Conservation (phyloP, 2,329 filamentous ascomycete species). For the Ceratocystis colombiana region DNA sequence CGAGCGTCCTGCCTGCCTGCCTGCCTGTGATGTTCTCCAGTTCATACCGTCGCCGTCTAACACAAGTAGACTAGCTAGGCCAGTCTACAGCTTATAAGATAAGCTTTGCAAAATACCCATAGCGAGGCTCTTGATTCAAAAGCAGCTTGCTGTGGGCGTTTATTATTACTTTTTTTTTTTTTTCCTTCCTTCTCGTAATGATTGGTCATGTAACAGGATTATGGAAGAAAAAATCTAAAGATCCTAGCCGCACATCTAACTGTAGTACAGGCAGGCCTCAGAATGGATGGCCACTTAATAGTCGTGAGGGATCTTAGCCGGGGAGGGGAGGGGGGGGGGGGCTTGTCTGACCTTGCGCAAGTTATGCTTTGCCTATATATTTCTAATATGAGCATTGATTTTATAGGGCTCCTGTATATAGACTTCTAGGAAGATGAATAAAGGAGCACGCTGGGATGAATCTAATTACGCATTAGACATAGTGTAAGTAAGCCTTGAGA, state of each 20-base stretch:
- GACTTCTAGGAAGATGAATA: too few species aligned
- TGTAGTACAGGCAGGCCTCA: neutral
- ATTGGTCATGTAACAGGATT: neutral
- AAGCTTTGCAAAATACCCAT: too few species aligned
- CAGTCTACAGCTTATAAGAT: too few species aligned
- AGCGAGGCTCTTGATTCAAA: too few species aligned
- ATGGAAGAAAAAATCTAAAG: neutral
- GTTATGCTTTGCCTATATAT: neutral
- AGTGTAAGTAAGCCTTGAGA: too few species aligned
- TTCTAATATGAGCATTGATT: too few species aligned
- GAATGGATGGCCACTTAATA: neutral
- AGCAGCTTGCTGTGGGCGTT: neutral
- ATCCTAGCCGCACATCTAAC: constrained; percentile 5
- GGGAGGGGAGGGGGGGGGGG: neutral
- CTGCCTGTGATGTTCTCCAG: neutral
- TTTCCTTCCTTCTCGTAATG: neutral
- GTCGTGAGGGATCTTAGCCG: too few species aligned
- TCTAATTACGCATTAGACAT: too few species aligned
- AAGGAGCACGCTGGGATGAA: too few species aligned
- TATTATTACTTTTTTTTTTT: neutral
- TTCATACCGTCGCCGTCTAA: neutral
- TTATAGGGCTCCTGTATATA: too few species aligned
- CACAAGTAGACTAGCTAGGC: neutral
- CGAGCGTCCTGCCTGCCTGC: neutral
- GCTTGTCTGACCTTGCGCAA: neutral